Evolutionary conservation across 116 monocot genomes (phyloP).

Genomic region (Zostera marina): DNA sequence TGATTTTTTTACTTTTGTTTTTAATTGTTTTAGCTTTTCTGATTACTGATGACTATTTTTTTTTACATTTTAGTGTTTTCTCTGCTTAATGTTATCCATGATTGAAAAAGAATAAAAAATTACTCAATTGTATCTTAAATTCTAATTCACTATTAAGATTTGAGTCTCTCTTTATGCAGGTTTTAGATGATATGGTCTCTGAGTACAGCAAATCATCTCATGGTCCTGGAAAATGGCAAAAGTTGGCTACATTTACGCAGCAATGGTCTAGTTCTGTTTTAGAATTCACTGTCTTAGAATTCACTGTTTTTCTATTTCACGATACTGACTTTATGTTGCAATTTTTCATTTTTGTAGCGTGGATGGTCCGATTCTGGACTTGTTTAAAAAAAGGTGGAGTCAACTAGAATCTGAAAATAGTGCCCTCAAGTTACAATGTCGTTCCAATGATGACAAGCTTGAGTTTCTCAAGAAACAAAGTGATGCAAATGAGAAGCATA

Average conservation of each 20-base stretch:
- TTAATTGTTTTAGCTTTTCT: too few species aligned
- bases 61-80: too few species aligned
- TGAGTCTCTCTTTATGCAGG: slow-evolving; percentile 18
- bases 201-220: slow-evolving; percentile 49
- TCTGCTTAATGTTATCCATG: too few species aligned
- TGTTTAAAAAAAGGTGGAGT: slow-evolving; percentile 40
- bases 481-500: slow-evolving; percentile 69
- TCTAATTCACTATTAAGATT: neutral
- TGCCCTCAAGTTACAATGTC: slow-evolving; percentile 36
- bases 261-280: slow-evolving; percentile 37
- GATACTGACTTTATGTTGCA: neutral
- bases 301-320: neutral
- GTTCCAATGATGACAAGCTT: slow-evolving; percentile 62
- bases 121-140: neutral
- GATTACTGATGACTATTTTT: too few species aligned
- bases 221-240: slow-evolving; percentile 82
- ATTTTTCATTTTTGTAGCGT: slow-evolving; percentile 7
- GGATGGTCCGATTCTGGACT: slow-evolving; percentile 54
- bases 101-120: neutral
- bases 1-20: too few species aligned
- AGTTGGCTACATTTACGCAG: slow-evolving; percentile 45
- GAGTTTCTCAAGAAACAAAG: slow-evolving; percentile 65
- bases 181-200: slow-evolving; percentile 40
- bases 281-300: neutral
- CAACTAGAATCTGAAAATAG: slow-evolving; percentile 59